Percentiles rank a stretch among this genome's conserved stretches.
Conservation (phyloP, 2,329 filamentous ascomycete species). For the Macrophomina phaseolina region DNA sequence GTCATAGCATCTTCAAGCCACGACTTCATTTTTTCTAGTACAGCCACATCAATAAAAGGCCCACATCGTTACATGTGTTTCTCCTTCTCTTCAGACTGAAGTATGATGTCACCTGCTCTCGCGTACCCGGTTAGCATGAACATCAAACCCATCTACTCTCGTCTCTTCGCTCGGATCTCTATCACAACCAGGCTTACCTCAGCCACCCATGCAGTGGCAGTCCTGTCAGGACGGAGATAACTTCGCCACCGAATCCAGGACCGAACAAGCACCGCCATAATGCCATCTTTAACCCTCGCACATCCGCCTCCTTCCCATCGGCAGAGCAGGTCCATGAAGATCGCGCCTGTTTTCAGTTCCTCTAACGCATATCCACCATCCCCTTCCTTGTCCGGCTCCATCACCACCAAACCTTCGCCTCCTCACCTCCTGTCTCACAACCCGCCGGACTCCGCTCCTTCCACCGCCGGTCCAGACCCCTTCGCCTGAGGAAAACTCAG, state of each 20-base stretch:
- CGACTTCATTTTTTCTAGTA: background rate
- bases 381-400: slow-evolving; percentile 13
- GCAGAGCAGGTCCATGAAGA: background rate
- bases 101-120: background rate
- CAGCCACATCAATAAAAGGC: background rate
- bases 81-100: background rate
- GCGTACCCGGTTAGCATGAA: background rate
- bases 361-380: slow-evolving; percentile 10
- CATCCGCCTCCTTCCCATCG: background rate
- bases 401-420: slow-evolving; percentile 9
- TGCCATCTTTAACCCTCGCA: background rate
- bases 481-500: slow-evolving; percentile 1
- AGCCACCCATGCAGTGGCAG: background rate
- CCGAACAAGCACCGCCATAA: background rate
- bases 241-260: background rate
- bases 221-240: background rate
- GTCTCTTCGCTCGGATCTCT: background rate
- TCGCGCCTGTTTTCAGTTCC: background rate
- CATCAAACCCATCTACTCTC: background rate
- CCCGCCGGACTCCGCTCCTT: background rate
- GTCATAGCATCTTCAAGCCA: too few species aligned
- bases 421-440: slow-evolving; percentile 19
- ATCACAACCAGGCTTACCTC: slow-evolving; percentile 5
- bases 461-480: background rate
- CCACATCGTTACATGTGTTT: background rate